Conservation (phyloP, 2,329 filamentous ascomycete genomes). For the Colletotrichum theobromicola region DNA sequence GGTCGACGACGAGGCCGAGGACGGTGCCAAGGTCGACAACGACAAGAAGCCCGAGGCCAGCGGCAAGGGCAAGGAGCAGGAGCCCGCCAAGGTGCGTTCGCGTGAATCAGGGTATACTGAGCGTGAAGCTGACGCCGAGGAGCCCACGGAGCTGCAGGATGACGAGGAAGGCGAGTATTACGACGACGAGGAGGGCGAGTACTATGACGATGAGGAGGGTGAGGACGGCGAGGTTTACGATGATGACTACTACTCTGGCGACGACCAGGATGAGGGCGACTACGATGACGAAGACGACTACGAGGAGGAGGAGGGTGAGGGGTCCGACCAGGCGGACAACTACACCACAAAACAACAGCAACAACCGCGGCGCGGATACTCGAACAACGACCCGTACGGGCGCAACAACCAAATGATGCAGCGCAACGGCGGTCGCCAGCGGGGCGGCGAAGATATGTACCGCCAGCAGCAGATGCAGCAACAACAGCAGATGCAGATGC, state of each 20-base stretch:
- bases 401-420: constrained; percentile 6
- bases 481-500: constrained; percentile 26
- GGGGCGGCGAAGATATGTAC: constrained; percentile 15
- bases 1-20: not conserved
- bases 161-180: constrained; percentile 13
- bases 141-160: constrained; percentile 4
- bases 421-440: not conserved
- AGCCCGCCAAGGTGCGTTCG: constrained; percentile 1
- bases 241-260: constrained; percentile 22
- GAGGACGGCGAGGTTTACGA: constrained; percentile 10
- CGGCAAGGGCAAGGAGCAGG: constrained; percentile 10
- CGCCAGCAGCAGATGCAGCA: constrained; percentile 26
- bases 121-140: not conserved
- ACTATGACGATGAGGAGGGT: constrained; percentile 11
- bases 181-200: constrained; percentile 12
- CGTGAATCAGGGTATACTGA: constrained; percentile 3
- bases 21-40: not conserved
- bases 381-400: not conserved
- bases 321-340: constrained; percentile 4
- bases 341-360: constrained; percentile 11
- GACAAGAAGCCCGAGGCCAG: constrained; percentile 15
- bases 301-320: constrained; percentile 11
- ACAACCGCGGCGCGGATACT: not conserved
- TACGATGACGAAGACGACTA: constrained; percentile 27
- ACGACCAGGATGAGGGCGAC: constrained; percentile 20